Conservation (phyloP, 2,329 filamentous ascomycete genomes). For the Diplocarpon mali region DNA sequence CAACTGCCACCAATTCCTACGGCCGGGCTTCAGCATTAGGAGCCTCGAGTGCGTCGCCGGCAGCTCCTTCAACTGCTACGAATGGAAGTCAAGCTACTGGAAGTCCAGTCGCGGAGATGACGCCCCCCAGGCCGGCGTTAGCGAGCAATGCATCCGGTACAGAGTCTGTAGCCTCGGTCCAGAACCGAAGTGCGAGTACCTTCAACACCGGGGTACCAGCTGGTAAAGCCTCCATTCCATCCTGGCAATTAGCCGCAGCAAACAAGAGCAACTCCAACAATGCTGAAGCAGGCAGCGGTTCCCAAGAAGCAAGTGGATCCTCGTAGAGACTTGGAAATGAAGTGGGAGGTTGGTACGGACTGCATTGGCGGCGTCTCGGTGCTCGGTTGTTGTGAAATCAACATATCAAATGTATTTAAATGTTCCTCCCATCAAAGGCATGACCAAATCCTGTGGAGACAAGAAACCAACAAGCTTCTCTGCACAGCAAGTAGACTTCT, state of each 20-base stretch:
- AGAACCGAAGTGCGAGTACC: slow-evolving; percentile 32
- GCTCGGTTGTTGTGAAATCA: too few relatives aligned
- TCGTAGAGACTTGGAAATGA: too few relatives aligned
- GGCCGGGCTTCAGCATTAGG: slow-evolving; percentile 17
- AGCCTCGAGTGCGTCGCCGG: slow-evolving; percentile 5
- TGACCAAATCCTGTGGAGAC: not conserved
- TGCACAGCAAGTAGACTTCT: too few relatives aligned
- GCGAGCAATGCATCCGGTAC: slow-evolving; percentile 26
- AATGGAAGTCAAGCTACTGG: slow-evolving; percentile 9
- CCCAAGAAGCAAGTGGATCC: slow-evolving; percentile 15
- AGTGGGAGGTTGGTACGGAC: not conserved
- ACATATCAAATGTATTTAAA: not conserved
- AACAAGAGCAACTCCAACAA: slow-evolving; percentile 33
- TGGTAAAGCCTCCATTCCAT: slow-evolving; percentile 59
- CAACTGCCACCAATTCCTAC: slow-evolving; percentile 20
- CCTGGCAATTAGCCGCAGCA: slow-evolving; percentile 67
- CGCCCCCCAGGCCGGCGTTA: slow-evolving; percentile 23
- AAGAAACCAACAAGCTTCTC: not conserved
- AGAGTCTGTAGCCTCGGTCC: slow-evolving; percentile 26
- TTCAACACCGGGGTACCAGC: slow-evolving; percentile 39
- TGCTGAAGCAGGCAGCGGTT: slow-evolving; percentile 13
- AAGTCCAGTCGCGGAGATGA: slow-evolving; percentile 13
- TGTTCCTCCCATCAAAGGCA: not conserved
- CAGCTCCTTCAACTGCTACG: slow-evolving; percentile 5
- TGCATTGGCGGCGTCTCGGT: slow-evolving; percentile 10